These are phyloP conservation scores for Arabidopsis hybrid DNA, from an alignment of 441 rosid genomes.

Conservation along the genomic window DNA sequence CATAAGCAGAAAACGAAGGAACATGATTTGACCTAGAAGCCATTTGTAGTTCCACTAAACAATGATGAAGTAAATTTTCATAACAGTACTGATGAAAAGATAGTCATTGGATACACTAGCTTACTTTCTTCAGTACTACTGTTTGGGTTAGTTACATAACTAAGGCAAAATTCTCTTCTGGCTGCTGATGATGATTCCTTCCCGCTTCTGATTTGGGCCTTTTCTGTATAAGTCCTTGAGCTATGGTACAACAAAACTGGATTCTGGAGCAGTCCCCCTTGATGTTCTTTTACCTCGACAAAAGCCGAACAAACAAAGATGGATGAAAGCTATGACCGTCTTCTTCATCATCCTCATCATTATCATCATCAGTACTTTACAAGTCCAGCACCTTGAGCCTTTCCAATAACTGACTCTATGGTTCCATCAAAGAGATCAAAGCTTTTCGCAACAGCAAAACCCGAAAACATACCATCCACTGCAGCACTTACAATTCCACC, in stretches of 20 bases:
- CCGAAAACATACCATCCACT: constrained; percentile 89
- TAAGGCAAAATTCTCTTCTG: constrained; percentile 26
- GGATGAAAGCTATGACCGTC: neutral
- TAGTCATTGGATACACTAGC: too few species aligned
- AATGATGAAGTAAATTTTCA: neutral
- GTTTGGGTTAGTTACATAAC: constrained; percentile 27
- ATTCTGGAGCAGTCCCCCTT: constrained; percentile 5
- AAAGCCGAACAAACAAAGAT: neutral
- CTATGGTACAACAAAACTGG: constrained; percentile 21
- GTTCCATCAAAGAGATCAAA: constrained; percentile 60
- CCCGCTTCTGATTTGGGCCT: neutral
- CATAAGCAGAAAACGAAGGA: too few species aligned
- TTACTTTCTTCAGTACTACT: constrained; percentile 15
- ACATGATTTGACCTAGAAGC: too few species aligned
- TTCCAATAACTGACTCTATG: constrained; percentile 71
- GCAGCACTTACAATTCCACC: constrained; percentile 99
- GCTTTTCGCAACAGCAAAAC: constrained; percentile 80
- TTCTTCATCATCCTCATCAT: neutral
- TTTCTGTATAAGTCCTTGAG: neutral
- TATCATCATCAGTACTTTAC: constrained; percentile 41
- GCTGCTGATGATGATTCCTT: neutral
- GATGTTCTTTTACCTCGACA: constrained; percentile 19
- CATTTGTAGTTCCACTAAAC: neutral
- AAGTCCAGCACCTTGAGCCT: constrained; percentile 63
- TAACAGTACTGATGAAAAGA: too few species aligned